Evolutionary conservation across 1,284 basidiomycete genomes (phyloP).

Genomic region (Tilletia setariae): DNA sequence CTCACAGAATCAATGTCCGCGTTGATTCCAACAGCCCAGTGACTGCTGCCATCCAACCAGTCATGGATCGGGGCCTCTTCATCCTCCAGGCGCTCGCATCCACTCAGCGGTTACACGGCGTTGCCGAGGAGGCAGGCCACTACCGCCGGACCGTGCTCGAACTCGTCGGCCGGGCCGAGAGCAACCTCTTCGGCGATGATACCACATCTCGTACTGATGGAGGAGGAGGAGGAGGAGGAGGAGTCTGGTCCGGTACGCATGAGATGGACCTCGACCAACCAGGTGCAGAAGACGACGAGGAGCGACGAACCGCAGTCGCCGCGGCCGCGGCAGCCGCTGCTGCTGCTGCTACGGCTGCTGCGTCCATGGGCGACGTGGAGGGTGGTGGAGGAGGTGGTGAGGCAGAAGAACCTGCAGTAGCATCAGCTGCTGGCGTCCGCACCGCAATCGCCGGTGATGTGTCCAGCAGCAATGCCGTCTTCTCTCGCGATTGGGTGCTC

Average conservation of each 20-base stretch:
- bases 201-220: neutral
- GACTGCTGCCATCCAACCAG: neutral
- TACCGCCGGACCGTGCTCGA: neutral
- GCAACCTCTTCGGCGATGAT: neutral
- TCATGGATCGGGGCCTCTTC: neutral
- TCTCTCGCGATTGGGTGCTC: neutral
- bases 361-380: neutral
- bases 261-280: neutral
- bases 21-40: constrained; percentile 1
- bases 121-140: neutral
- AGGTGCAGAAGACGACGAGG: constrained; percentile 3
- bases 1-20: neutral
- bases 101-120: neutral
- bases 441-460: neutral
- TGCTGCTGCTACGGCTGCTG: constrained; percentile 3
- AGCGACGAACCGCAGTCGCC: neutral
- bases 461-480: neutral
- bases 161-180: neutral
- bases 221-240: neutral
- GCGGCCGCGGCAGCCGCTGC: constrained; percentile 10
- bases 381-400: neutral
- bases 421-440: neutral
- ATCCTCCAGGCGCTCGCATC: neutral
- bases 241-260: neutral
- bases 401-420: too few relatives aligned